These are phyloP conservation scores for Phylloporus sp. DNA, from an alignment of 768 basidiomycete species.

Conservation along the genomic window DNA sequence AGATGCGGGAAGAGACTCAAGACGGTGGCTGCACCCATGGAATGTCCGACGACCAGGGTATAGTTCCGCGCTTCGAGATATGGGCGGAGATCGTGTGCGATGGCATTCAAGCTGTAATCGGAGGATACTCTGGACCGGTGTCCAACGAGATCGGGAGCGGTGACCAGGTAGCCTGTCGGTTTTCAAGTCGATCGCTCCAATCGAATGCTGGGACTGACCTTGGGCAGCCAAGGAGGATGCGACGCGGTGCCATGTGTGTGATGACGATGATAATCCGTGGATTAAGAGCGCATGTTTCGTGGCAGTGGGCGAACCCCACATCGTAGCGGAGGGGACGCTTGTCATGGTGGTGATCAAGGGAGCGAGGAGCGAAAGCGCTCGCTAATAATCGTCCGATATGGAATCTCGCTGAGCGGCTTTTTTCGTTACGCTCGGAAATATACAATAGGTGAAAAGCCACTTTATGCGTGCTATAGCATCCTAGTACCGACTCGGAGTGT, in stretches of 20 bases:
- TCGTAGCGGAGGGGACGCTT: slow-evolving; percentile 11
- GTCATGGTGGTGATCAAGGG: slow-evolving; percentile 9
- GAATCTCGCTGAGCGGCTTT: no score
- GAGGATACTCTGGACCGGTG: slow-evolving; percentile 10
- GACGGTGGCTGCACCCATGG: slow-evolving; percentile 5
- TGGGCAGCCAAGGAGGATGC: slow-evolving; percentile 13
- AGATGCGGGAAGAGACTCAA: slow-evolving; percentile 14
- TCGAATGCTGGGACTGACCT: slow-evolving; percentile 1
- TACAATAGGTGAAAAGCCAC: no score
- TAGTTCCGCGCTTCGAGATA: slow-evolving; percentile 13
- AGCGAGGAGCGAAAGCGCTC: not conserved
- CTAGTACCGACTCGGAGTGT: no score
- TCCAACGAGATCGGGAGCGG: slow-evolving; percentile 20
- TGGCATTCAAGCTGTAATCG: slow-evolving; percentile 11
- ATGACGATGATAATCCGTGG: slow-evolving; percentile 19
- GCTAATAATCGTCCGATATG: not conserved
- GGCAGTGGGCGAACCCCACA: slow-evolving; percentile 18
- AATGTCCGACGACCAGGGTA: slow-evolving; percentile 19
- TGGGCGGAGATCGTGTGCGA: slow-evolving; percentile 16
- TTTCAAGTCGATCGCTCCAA: not conserved
- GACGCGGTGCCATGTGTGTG: slow-evolving; percentile 16
- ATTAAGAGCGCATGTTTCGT: slow-evolving; percentile 21
- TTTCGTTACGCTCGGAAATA: no score
- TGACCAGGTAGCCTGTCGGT: slow-evolving; percentile 18
- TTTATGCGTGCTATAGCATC: not conserved